Base-by-base conservation (phyloP, 2,329 filamentous ascomycete species). In the Xylaria digitata region DNA sequence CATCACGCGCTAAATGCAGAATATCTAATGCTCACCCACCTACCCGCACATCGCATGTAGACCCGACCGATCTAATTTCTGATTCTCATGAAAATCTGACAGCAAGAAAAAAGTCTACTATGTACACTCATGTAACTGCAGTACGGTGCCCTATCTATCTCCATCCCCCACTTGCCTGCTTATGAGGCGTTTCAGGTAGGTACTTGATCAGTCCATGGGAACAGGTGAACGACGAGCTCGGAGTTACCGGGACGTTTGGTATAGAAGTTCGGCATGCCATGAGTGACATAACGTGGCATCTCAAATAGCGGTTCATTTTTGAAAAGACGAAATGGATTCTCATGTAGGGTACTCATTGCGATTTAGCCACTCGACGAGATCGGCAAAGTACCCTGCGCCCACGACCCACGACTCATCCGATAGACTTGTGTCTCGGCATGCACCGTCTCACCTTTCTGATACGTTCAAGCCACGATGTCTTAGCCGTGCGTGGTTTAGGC, bases 1-100 rank as follows among this genome's bases (percentile, higher is more conserved):
- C 48, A 37, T 23, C 21, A 54, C 34, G 43, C 32, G 49, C 54
- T 49, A 55, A 55, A 50, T 11, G 23, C 57, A 37, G 19, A 17
- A 52, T 52, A 34, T 52, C 32, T 32, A 63, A 37, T 42, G 40
- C 48, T 42, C 64, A 55, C 53, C 46, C 48, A 43, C 64, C 34
- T 42, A 57, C 32, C 64, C 53, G 59, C 30, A 43, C 21, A 32
- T 15, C 13, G 37, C 37, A 15, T 30, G 8, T 43, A 32, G 21
- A 30, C 43, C 37, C 42, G 23, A 26, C 30, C 15, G 52, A 61
- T 43, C 7, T n/a, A 53, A 37, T 45, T 32, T 60, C 43, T 21
- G 48, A 21, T 45, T 45, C n/a, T 42, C 2, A n/a, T n/a, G 26
- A 26, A 53, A 45, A 23, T 52, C 48, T 53, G 23, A 53, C 48